Conservation (phyloP, 2,329 filamentous ascomycete genomes). For the Aspergillus arachidicola region DNA sequence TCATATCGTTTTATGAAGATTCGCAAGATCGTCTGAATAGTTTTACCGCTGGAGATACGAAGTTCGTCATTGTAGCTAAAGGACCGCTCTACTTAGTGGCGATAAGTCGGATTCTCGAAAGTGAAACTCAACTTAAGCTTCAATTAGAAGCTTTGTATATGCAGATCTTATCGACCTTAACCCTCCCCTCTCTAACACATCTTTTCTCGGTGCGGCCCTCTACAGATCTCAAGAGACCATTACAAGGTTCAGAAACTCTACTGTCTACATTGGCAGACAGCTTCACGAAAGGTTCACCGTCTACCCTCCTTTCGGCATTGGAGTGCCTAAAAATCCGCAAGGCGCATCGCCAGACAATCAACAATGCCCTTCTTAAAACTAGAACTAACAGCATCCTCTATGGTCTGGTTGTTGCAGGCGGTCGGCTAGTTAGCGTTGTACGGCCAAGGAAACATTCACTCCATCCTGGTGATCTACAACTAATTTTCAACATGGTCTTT, state of each 20-base stretch:
- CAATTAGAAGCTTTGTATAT: conserved; percentile 96
- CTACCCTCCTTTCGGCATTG: conserved; percentile 81
- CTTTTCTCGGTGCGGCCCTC: conserved; percentile 90
- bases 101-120: conserved; percentile 90
- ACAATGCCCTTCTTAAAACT: conserved; percentile 80
- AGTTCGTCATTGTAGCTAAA: conserved; percentile 82
- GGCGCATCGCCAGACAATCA: conserved; percentile 80
- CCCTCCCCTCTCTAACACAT: conserved; percentile 79
- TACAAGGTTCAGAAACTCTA: conserved; percentile 88
- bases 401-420: conserved; percentile 88
- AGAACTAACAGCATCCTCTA: conserved; percentile 81
- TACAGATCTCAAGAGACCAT: conserved; percentile 85
- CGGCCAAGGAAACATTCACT: conserved; percentile 92
- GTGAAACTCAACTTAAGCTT: conserved; percentile 79
- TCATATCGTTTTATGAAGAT: conserved; percentile 93
- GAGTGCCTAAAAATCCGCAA: conserved; percentile 94
- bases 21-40: conserved; percentile 74
- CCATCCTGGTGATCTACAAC: conserved; percentile 90
- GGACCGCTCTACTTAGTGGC: conserved; percentile 91
- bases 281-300: conserved; percentile 90
- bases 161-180: conserved; percentile 95
- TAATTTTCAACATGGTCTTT: conserved; percentile 99
- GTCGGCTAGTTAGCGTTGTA: conserved; percentile 90
- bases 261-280: conserved; percentile 91
- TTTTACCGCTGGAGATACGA: conserved; percentile 83